Evolutionary conservation across 2,329 filamentous ascomycete genomes (phyloP).

Genomic region (Metarhizium sp.): DNA sequence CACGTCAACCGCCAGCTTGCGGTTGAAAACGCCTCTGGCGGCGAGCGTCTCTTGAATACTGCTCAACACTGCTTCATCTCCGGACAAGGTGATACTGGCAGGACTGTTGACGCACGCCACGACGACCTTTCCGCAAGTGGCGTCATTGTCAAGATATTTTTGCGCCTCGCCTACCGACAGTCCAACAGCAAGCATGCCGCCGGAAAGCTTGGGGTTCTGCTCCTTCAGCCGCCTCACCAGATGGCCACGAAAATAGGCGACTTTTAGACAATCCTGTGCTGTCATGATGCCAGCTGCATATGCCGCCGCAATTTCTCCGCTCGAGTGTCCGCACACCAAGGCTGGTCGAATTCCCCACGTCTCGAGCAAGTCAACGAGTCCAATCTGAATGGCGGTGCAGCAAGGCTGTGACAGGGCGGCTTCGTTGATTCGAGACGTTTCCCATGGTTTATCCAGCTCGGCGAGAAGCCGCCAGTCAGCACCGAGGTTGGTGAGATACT

Average conservation of each 20-base stretch:
- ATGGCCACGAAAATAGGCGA: too few species aligned
- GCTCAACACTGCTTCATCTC: too few species aligned
- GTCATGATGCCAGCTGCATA: slow-evolving; percentile 14
- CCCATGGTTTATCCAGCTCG: slow-evolving; percentile 25
- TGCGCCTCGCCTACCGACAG: slow-evolving; percentile 21
- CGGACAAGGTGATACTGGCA: too few species aligned
- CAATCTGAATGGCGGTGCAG: slow-evolving; percentile 39
- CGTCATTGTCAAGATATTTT: slow-evolving; percentile 38
- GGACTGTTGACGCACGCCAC: too few species aligned
- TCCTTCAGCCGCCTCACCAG: too few species aligned
- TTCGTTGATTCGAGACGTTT: slow-evolving; percentile 22
- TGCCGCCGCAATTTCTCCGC: slow-evolving; percentile 38
- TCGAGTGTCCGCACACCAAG: slow-evolving; percentile 35
- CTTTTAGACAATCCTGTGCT: too few species aligned
- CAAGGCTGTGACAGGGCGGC: slow-evolving; percentile 34
- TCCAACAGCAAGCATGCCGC: slow-evolving; percentile 20
- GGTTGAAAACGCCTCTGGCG: too few species aligned
- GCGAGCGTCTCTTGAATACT: too few species aligned
- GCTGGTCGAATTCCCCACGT: slow-evolving; percentile 31
- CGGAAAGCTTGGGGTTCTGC: slow-evolving; percentile 16
- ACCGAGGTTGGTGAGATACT: slow-evolving; percentile 22
- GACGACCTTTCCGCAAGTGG: slow-evolving; percentile 35
- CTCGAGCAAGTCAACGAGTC: slow-evolving; percentile 32
- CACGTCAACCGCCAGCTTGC: too few species aligned
- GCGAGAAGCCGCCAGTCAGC: slow-evolving; percentile 26